Evolutionary conservation across 352 stramenopile genomes (phyloP).

Genomic region (Pythium diclinum): DNA sequence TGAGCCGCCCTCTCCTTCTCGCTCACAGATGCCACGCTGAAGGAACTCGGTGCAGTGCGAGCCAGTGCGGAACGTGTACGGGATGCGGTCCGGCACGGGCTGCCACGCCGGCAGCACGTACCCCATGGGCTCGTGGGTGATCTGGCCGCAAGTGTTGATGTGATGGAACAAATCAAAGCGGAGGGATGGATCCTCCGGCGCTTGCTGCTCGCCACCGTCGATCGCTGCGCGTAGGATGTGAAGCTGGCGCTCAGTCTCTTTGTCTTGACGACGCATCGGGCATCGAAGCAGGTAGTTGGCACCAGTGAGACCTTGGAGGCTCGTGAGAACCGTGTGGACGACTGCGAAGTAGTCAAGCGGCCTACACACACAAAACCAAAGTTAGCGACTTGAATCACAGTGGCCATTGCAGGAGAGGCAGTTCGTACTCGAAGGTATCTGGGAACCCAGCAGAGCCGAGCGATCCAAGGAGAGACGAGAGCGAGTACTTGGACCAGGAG

Average conservation of each 20-base stretch:
- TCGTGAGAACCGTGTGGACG: conserved; percentile 19
- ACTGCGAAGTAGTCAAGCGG: conserved; percentile 21
- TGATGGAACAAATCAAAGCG: conserved; percentile 46
- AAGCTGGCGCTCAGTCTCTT: conserved; percentile 7
- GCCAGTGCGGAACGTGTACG: conserved; percentile 57
- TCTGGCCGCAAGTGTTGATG: conserved; percentile 20
- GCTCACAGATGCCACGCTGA: conserved; percentile 39
- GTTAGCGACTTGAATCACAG: not conserved
- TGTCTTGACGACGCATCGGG: not conserved
- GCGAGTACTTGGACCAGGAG: conserved; percentile 48
- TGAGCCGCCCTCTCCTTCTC: conserved; percentile 24
- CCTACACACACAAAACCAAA: not conserved
- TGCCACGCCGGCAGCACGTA: conserved; percentile 43
- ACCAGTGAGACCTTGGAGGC: conserved; percentile 20
- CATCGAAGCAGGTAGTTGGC: conserved; percentile 19
- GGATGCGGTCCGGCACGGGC: conserved; percentile 40
- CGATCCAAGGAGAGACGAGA: conserved; percentile 44
- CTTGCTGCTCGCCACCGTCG: not conserved
- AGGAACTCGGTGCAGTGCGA: conserved; percentile 57
- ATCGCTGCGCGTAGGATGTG: conserved; percentile 20
- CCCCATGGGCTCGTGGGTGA: conserved; percentile 11
- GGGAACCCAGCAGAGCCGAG: conserved; percentile 29
- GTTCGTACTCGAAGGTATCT: conserved; percentile 61
- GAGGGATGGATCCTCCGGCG: conserved; percentile 25
- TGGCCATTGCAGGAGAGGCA: not conserved